Base-by-base conservation (phyloP, 2,329 filamentous ascomycete species). In the Exophiala dermatitidis region DNA sequence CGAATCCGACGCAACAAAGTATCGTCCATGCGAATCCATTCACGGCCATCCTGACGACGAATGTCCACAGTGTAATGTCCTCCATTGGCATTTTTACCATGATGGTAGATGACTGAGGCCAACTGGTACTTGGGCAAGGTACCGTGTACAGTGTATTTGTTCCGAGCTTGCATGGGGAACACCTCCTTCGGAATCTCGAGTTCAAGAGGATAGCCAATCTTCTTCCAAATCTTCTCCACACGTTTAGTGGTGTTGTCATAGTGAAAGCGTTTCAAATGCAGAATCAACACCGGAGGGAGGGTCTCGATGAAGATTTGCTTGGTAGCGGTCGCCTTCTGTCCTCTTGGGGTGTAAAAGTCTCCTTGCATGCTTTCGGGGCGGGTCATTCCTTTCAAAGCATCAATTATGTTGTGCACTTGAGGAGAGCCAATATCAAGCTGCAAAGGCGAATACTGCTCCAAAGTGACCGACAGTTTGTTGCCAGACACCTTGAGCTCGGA, bases 1-100 rank as follows among this genome's bases (percentile, higher is more conserved):
- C 86, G 81, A 34, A 98, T 83, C 38, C 90, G 85, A 57, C 87
- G 83, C 59, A 98, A 90, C 55, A 89, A 74, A 0, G 93, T 98
- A 67, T 98, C 93, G 64, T 98, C 93, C 61, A 98, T 82, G 50
- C 91, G 87, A 52, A 98, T 86, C 93, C 93, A 98, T 69, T 96
- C 90, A 26, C 82, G 82, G n/a, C 86, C 89, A 67, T 98, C 93
- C 69, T 97, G 91, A 48, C 93, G 85, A 53, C 90, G 83, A 38
- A 96, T 86, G 68, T 98, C 93, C n/a, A 94, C 91, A 1, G 93
- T 98, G 70, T 98, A 98, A 69, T 98, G 93, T 2, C 93, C 93
- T 48, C 89, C 90, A 59, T 87, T 94, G 34, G 93, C 93, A 63
- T 94, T 95, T 75, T 95, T 96, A 56, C 93, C 93, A 64, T 98